Base-by-base conservation (phyloP, 2,329 filamentous ascomycete species). In the Diaporthe vexans region DNA sequence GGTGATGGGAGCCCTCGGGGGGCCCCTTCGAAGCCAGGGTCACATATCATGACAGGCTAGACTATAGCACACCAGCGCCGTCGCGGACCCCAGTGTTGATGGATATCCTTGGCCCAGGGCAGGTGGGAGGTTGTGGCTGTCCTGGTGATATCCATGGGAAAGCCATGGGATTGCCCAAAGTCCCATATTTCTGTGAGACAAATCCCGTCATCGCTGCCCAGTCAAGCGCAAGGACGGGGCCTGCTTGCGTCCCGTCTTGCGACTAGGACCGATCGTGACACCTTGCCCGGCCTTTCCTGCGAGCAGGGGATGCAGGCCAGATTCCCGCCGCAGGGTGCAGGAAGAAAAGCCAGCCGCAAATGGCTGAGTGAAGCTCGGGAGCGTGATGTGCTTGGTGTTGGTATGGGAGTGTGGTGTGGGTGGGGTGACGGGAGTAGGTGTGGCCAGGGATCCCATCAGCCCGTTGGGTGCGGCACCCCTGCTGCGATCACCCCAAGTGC, bases 101-200 rank as follows among this genome's bases (percentile, higher is more conserved):
- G 63, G 46, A 21, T 15, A 54, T 24, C 33, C 48, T 54, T 40
- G 46, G 63, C 63, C 48, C 19, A 26, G 48, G n/a, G 29, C 48
- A 68, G 63, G 48, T 68, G 63, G 48, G 48, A 29, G 54, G 21
- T 26, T 24, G 13, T 68, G 63, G 63, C 63, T 68, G 63, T 33
- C 63, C 63, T 46, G 63, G 63, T 68, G 63, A 67, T 67, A 46
- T 19, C 24, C 35, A 54, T 61, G 24, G 57, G 46, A 37, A 48
- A 52, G 59, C 58, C 70, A 72, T 72, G 70, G 70, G 70, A 72
- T 54, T 63, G 46, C 59, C 29, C 35, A 54, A 63, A 72, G 58
- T 72, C 35, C 70, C 70, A 72, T 72, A 40, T 63, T 72, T 61
- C 33, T 24, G n/a, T 54, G 46, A 72, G 63, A 63, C 57, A 63